phyloP scores from a whole-genome alignment of 495 filamentous ascomycete species.

The Annulohypoxylon moriforme region DNA sequence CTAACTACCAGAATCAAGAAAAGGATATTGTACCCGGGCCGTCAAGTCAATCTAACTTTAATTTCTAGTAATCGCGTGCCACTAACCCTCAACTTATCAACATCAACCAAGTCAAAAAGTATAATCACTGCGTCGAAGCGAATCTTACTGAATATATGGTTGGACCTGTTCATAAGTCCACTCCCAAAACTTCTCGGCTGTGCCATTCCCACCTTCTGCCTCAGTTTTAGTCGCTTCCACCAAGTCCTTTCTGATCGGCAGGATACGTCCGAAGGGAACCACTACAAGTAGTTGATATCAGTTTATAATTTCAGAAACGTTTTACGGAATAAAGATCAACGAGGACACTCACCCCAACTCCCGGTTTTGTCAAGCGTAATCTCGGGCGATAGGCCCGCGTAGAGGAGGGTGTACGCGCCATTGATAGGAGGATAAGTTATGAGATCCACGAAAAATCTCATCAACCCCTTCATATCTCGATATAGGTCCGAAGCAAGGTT shows the following conservation, averaged over 20 bases:
- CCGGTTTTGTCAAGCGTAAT: slow-evolving; percentile 48
- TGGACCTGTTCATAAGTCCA: slow-evolving; percentile 57
- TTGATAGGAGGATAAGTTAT: slow-evolving; percentile 46
- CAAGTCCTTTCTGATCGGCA: slow-evolving; percentile 48
- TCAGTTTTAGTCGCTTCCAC: slow-evolving; percentile 40
- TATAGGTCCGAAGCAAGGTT: slow-evolving; percentile 39
- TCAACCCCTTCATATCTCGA: slow-evolving; percentile 14
- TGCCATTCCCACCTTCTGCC: slow-evolving; percentile 50
- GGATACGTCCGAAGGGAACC: slow-evolving; percentile 48
- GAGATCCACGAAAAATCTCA: slow-evolving; percentile 39
- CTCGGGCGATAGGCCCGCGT: slow-evolving; percentile 55
- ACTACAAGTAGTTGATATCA: slow-evolving; percentile 35
- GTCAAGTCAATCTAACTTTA: no score
- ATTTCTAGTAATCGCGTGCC: background rate
- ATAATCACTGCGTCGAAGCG: background rate
- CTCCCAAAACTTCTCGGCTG: slow-evolving; percentile 53
- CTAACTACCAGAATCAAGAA: background rate
- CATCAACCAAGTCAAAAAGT: background rate
- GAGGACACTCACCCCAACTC: slow-evolving; percentile 42
- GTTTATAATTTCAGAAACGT: background rate
- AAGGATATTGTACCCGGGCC: no score
- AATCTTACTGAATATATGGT: background rate
- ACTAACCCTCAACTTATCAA: background rate
- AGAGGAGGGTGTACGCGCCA: slow-evolving; percentile 60
- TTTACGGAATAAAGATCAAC: background rate